Percentiles rank a stretch among this genome's conserved stretches.
phyloP scores from a whole-genome alignment of 441 rosid genomes.

The Populus hybrid region DNA sequence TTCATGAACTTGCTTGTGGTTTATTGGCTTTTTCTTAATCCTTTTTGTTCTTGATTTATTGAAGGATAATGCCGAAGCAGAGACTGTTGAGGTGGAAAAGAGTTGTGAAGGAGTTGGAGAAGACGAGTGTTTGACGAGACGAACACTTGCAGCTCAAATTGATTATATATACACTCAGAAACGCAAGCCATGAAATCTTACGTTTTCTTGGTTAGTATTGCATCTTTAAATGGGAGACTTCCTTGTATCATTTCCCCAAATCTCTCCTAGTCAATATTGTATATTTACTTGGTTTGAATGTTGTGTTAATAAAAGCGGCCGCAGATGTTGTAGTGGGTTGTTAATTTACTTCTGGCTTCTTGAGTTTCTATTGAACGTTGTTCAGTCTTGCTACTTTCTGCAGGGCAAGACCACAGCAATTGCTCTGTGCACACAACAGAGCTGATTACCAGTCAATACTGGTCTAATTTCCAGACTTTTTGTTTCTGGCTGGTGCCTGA shows the following conservation, averaged over 20 bases:
- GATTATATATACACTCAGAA: constrained; percentile 69
- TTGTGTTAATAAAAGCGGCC: background rate
- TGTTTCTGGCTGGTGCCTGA: background rate
- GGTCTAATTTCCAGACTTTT: background rate
- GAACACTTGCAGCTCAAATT: constrained; percentile 51
- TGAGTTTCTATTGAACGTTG: background rate
- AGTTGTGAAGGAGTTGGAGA: constrained; percentile 43
- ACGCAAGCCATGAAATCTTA: constrained; percentile 25
- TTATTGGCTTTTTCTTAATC: background rate
- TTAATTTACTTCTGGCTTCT: background rate
- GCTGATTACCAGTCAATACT: background rate
- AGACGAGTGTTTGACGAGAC: constrained; percentile 56
- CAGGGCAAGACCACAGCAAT: background rate
- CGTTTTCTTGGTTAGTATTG: background rate
- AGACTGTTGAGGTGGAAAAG: constrained; percentile 25
- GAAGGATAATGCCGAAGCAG: constrained; percentile 11
- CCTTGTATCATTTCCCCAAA: background rate
- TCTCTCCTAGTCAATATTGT: background rate
- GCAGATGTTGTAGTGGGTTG: background rate
- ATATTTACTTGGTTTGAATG: background rate
- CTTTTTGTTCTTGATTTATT: background rate
- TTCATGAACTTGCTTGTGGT: background rate
- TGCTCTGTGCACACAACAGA: background rate
- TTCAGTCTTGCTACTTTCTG: background rate
- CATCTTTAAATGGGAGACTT: background rate